Evolutionary conservation across 306 rosid genomes (phyloP).

Genomic region (Alnus glutinosa): DNA sequence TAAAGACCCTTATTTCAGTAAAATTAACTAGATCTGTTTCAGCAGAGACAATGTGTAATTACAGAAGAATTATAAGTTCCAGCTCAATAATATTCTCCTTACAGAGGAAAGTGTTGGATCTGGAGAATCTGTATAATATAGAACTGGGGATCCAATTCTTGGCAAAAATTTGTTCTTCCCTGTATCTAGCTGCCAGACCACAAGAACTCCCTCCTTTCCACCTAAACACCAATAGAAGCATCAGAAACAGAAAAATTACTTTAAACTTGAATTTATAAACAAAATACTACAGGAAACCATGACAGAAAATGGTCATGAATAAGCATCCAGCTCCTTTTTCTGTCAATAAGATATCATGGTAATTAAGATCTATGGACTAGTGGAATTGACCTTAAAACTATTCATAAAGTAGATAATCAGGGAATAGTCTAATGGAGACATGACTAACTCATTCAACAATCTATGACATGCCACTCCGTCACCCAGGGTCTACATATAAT

Average conservation of each 20-base stretch:
- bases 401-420: constrained; percentile 2
- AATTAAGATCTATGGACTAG: constrained; percentile 2
- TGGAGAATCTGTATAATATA: constrained; percentile 71
- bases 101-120: constrained; percentile 81
- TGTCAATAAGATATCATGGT: neutral
- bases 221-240: constrained; percentile 48
- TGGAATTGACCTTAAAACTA: constrained; percentile 6
- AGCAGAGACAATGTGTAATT: constrained; percentile 8
- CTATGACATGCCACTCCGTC: constrained; percentile 1
- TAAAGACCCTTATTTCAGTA: constrained; percentile 58
- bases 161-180: constrained; percentile 81
- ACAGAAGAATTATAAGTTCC: constrained; percentile 13
- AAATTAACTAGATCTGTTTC: constrained; percentile 27
- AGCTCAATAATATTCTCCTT: constrained; percentile 37
- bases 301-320: neutral
- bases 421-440: neutral
- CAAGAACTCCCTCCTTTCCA: constrained; percentile 94
- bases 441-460: constrained; percentile 1
- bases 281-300: constrained; percentile 1
- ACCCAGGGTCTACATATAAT: constrained; percentile 4
- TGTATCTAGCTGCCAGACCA: constrained; percentile 90
- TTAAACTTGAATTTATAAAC: constrained; percentile 4
- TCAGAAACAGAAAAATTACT: constrained; percentile 28
- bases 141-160: constrained; percentile 88
- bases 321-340: constrained; percentile 19